phyloP scores from a whole-genome alignment of 73 alveolate species.

The Paramecium sonneborni region DNA sequence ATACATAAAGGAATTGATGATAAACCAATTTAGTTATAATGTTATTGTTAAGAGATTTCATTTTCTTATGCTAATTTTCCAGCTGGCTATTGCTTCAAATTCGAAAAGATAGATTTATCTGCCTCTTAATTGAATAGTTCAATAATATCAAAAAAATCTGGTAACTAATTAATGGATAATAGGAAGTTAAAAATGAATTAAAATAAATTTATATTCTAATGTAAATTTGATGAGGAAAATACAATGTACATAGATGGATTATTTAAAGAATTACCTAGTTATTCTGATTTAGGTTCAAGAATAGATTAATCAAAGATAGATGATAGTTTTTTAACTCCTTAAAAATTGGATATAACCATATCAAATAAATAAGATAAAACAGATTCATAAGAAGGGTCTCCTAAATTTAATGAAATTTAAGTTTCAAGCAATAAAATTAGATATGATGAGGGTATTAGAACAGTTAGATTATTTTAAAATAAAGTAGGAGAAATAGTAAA shows the following conservation, averaged over 20 bases:
- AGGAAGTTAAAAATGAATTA: neutral
- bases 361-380: neutral
- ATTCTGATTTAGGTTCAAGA: slow-evolving; percentile 41
- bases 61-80: neutral
- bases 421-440: neutral
- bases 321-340: neutral
- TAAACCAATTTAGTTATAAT: neutral
- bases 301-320: neutral
- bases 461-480: slow-evolving; percentile 36
- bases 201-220: neutral
- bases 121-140: neutral
- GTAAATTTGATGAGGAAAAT: neutral
- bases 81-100: slow-evolving; percentile 2
- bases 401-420: neutral
- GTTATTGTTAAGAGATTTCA: neutral
- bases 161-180: neutral
- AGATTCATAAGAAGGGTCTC: neutral
- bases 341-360: neutral
- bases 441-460: slow-evolving; percentile 48
- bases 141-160: neutral
- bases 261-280: slow-evolving; percentile 11
- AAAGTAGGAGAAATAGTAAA: slow-evolving; percentile 2
- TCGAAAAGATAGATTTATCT: neutral
- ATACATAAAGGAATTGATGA: neutral
- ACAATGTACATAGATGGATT: slow-evolving; percentile 14